A percentile compares a stretch with the other conserved stretches of the same genome.
Evolutionary conservation across 2,329 filamentous ascomycete species (phyloP).

Genomic region (Phoma sp.): DNA sequence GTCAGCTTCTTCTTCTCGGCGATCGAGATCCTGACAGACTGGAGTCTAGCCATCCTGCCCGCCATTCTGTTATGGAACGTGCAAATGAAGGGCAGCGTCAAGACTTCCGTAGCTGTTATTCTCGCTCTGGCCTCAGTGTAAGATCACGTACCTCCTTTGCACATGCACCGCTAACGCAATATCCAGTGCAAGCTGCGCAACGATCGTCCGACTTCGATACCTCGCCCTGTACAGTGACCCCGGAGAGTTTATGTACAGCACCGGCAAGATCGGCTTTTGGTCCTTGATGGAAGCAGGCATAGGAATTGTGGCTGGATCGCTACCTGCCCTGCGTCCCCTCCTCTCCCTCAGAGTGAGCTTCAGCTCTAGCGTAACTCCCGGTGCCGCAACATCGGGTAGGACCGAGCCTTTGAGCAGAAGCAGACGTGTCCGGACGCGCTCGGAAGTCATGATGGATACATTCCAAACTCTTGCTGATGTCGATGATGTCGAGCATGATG

Average conservation of each 20-base stretch:
- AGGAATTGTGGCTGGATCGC: slow-evolving; percentile 56
- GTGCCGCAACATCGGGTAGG: slow-evolving; percentile 22
- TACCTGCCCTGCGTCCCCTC: slow-evolving; percentile 55
- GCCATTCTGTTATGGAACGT: slow-evolving; percentile 32
- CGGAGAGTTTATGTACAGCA: slow-evolving; percentile 51
- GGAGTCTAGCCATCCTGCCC: slow-evolving; percentile 28
- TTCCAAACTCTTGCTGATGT: slow-evolving; percentile 25
- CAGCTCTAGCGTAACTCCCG: slow-evolving; percentile 25
- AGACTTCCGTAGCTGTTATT: slow-evolving; percentile 50
- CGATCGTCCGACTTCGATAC: slow-evolving; percentile 54
- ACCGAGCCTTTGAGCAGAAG: slow-evolving; percentile 17
- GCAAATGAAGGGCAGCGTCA: slow-evolving; percentile 48
- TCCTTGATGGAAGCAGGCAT: slow-evolving; percentile 56
- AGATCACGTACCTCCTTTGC: slow-evolving; percentile 20
- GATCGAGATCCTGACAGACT: slow-evolving; percentile 30
- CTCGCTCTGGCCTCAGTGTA: slow-evolving; percentile 53
- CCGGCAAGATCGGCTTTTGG: slow-evolving; percentile 55
- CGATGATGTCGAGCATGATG: slow-evolving; percentile 20
- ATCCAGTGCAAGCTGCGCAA: slow-evolving; percentile 47
- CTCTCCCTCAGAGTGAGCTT: slow-evolving; percentile 35
- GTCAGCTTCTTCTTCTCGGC: slow-evolving; percentile 32
- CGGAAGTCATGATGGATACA: slow-evolving; percentile 22
- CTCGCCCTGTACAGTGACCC: slow-evolving; percentile 52
- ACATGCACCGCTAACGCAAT: not conserved
- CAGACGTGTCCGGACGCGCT: slow-evolving; percentile 7